Conservation (phyloP, 257 asterid genomes). For the Plantago ovata region DNA sequence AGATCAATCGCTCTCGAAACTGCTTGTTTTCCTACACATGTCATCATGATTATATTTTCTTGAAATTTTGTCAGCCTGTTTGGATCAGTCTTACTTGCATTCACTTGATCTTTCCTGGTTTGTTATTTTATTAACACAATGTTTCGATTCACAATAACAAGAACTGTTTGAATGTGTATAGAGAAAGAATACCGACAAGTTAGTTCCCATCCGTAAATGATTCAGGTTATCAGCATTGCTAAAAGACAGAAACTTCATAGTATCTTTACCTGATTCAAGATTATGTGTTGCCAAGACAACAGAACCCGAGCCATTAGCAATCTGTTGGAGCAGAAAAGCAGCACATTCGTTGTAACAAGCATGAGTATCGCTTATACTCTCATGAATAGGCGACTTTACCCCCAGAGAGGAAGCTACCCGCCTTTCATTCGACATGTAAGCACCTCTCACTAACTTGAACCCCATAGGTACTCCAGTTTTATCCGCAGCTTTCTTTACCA, state of each 20-base stretch:
- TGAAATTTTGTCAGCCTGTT: too few relatives aligned
- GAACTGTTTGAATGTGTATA: neutral
- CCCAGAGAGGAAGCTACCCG: constrained; percentile 36
- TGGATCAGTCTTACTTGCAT: too few relatives aligned
- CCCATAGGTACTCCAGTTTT: constrained; percentile 54
- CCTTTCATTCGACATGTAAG: constrained; percentile 61
- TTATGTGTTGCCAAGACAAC: constrained; percentile 89
- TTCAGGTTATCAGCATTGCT: too few relatives aligned
- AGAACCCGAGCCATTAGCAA: constrained; percentile 52
- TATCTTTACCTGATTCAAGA: constrained; percentile 54
- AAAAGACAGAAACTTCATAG: too few relatives aligned
- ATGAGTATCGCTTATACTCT: constrained; percentile 49
- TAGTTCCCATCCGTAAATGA: too few relatives aligned
- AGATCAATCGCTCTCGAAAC: constrained; percentile 54
- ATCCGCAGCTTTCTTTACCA: constrained; percentile 53
- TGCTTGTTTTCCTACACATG: constrained; percentile 53
- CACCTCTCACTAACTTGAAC: constrained; percentile 81
- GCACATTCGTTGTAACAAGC: constrained; percentile 55
- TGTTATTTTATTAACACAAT: too few relatives aligned
- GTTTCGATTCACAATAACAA: neutral
- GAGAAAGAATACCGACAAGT: too few relatives aligned
- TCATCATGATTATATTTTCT: neutral
- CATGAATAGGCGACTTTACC: constrained; percentile 56
- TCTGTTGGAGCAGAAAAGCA: constrained; percentile 47
- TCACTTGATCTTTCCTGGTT: too few relatives aligned